A percentile compares a stretch with the other conserved stretches of the same genome.
phyloP scores from a whole-genome alignment of 2,329 filamentous ascomycete genomes.

The Samsoniella hepiali region DNA sequence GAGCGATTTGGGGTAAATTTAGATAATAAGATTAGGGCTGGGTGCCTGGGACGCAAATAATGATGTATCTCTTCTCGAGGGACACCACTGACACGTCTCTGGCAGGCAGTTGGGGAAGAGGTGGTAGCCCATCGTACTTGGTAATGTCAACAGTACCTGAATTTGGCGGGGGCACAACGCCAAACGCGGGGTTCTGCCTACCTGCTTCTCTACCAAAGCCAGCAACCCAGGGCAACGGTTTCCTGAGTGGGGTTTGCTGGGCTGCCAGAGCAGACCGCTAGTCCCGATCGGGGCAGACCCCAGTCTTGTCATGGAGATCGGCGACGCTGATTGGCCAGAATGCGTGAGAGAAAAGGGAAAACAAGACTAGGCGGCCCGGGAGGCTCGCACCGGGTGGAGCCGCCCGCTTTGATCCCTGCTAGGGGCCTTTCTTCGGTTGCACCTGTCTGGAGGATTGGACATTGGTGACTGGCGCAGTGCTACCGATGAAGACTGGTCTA shows the following conservation, averaged over 20 bases:
- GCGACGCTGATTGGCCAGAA: not conserved
- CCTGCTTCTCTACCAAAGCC: not conserved
- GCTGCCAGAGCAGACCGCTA: not conserved
- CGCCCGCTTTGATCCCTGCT: slow-evolving; percentile 10
- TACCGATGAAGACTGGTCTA: too few relatives aligned
- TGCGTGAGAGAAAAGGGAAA: not conserved
- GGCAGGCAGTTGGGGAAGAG: not conserved
- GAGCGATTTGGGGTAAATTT: not conserved
- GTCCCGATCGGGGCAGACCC: not conserved
- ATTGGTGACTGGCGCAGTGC: too few relatives aligned
- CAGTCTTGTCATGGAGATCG: too few relatives aligned
- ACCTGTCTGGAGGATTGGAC: too few relatives aligned
- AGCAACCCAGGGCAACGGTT: not conserved
- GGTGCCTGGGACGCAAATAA: not conserved
- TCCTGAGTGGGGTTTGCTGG: not conserved
- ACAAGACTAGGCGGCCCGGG: slow-evolving; percentile 10
- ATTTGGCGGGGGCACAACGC: not conserved
- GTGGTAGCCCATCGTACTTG: not conserved
- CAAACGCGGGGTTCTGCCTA: not conserved
- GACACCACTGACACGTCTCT: not conserved
- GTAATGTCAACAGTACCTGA: not conserved
- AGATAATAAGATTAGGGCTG: not conserved
- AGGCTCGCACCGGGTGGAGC: slow-evolving; percentile 11
- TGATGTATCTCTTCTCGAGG: slow-evolving; percentile 7
- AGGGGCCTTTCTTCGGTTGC: not conserved